Evolutionary conservation across 78 protist genomes (phyloP).

Genomic region (Blattamonas nauphoetae): DNA sequence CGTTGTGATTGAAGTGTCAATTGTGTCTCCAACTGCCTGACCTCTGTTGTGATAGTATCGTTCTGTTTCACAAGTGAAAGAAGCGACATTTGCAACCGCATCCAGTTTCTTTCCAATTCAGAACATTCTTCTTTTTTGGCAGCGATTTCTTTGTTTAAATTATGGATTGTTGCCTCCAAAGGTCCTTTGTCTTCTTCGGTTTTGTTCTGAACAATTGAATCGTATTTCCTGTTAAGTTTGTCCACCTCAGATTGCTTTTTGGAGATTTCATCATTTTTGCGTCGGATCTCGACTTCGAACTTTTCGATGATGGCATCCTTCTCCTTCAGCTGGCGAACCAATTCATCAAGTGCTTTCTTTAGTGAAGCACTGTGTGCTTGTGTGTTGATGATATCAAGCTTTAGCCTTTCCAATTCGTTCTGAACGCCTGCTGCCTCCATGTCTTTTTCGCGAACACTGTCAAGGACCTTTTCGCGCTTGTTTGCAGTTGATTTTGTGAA

Average conservation of each 20-base stretch:
- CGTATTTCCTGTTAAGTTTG: slow-evolving; percentile 39
- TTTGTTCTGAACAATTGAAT: slow-evolving; percentile 12
- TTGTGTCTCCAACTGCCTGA: not conserved
- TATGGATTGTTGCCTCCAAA: slow-evolving; percentile 49
- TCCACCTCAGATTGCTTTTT: slow-evolving; percentile 48
- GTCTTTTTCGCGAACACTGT: slow-evolving; percentile 23
- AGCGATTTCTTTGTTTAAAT: slow-evolving; percentile 26
- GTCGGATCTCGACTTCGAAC: slow-evolving; percentile 38
- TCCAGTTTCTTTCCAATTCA: slow-evolving; percentile 6
- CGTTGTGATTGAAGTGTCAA: not conserved
- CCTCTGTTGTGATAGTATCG: not conserved
- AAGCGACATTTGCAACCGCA: slow-evolving; percentile 9
- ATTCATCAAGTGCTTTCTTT: not conserved
- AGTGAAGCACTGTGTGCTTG: slow-evolving; percentile 18
- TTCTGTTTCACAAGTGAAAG: not conserved
- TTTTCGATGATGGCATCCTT: slow-evolving; percentile 27
- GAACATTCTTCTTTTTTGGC: not conserved
- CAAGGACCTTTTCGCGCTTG: slow-evolving; percentile 2
- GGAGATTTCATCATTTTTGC: slow-evolving; percentile 41
- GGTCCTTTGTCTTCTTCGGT: slow-evolving; percentile 46
- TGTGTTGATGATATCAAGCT: slow-evolving; percentile 39
- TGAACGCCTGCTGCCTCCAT: slow-evolving; percentile 23
- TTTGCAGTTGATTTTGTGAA: not conserved
- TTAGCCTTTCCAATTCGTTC: slow-evolving; percentile 45
- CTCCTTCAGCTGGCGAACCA: not conserved